These are phyloP conservation scores for Hanseniaspora hatyaiensis DNA, from an alignment of 805 yeast species.

Conservation along the genomic window DNA sequence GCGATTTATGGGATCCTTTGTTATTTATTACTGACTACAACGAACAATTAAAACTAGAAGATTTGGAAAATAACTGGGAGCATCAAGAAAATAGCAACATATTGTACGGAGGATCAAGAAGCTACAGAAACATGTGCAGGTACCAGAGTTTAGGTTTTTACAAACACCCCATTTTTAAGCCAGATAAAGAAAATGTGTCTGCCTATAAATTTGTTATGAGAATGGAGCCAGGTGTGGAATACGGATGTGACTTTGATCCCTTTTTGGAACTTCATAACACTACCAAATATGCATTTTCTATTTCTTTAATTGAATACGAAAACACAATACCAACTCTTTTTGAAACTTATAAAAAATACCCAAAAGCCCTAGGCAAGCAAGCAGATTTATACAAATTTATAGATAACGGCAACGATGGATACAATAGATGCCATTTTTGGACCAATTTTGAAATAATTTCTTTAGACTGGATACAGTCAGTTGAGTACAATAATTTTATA, in stretches of 20 bases:
- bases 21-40: background rate
- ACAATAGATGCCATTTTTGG: constrained; percentile 81
- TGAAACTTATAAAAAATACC: constrained; percentile 55
- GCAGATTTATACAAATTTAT: constrained; percentile 26
- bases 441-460: constrained; percentile 72
- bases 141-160: constrained; percentile 87
- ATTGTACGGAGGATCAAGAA: constrained; percentile 51
- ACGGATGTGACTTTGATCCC: constrained; percentile 86
- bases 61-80: constrained; percentile 37
- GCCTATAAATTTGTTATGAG: constrained; percentile 82
- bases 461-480: constrained; percentile 49
- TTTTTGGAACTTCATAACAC: constrained; percentile 68
- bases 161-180: constrained; percentile 58
- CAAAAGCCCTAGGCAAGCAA: constrained; percentile 41
- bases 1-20: constrained; percentile 71
- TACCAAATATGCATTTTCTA: constrained; percentile 73
- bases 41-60: constrained; percentile 50
- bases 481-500: constrained; percentile 51
- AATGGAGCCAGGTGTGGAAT: constrained; percentile 85
- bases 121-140: constrained; percentile 89
- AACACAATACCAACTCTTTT: constrained; percentile 81
- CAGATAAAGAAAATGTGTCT: constrained; percentile 29
- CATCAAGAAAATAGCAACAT: constrained; percentile 38
- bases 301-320: constrained; percentile 67
- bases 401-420: constrained; percentile 40